Percentiles rank a stretch among this genome's conserved stretches.
Evolutionary conservation across 495 filamentous ascomycete genomes (phyloP).

Genomic region (Trypethelium eluteriae): DNA sequence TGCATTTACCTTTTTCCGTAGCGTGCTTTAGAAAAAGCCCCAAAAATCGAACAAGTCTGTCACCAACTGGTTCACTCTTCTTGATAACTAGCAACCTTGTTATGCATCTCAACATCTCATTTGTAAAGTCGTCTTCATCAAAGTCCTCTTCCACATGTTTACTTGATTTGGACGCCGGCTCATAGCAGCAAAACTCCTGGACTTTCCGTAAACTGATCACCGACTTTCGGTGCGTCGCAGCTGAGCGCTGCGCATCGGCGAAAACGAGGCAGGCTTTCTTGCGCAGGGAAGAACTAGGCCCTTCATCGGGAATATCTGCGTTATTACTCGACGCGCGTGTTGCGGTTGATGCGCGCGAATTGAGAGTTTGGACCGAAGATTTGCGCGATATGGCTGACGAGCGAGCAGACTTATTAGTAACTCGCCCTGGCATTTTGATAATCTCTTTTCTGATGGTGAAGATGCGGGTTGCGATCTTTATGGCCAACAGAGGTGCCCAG

Average conservation of each 20-base stretch:
- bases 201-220: constrained; percentile 72
- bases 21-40: constrained; percentile 77
- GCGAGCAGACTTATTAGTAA: constrained; percentile 28
- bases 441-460: too few species aligned
- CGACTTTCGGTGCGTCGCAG: constrained; percentile 81
- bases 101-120: constrained; percentile 74
- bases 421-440: constrained; percentile 37
- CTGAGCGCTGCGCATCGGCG: constrained; percentile 77
- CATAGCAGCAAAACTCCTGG: constrained; percentile 81
- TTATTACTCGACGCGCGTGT: constrained; percentile 58
- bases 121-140: constrained; percentile 77
- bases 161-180: constrained; percentile 45
- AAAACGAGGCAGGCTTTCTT: constrained; percentile 72
- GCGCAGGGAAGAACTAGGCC: constrained; percentile 61
- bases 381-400: constrained; percentile 31
- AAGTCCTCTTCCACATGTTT: constrained; percentile 43
- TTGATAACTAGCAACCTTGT: constrained; percentile 76
- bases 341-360: constrained; percentile 26
- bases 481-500: not conserved
- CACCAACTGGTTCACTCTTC: constrained; percentile 84
- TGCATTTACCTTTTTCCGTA: constrained; percentile 62
- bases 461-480: too few species aligned
- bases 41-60: constrained; percentile 75
- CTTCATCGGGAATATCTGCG: constrained; percentile 64
- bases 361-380: constrained; percentile 31